A percentile compares a stretch with the other conserved stretches of the same genome.
These are phyloP conservation scores for Phytophthora brassicae DNA, from an alignment of 352 stramenopile genomes.

Conservation along the genomic window DNA sequence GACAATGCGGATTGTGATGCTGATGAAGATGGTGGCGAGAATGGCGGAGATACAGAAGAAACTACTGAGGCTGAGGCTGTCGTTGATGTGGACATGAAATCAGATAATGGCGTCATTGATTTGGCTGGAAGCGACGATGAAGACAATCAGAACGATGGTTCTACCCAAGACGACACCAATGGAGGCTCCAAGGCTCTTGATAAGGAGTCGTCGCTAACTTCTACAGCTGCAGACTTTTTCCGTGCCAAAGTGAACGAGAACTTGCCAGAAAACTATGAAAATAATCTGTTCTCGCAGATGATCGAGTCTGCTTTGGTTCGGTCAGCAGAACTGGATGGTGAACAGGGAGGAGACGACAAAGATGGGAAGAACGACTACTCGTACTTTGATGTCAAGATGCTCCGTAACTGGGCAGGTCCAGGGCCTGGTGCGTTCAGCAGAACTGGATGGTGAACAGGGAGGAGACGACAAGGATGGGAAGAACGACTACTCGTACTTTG, in stretches of 20 bases:
- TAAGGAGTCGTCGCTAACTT: conserved; percentile 32
- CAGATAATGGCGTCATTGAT: conserved; percentile 32
- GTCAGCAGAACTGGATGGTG: conserved; percentile 48
- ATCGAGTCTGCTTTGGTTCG: conserved; percentile 76
- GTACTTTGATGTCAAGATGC: conserved; percentile 83
- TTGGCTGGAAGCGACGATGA: conserved; percentile 26
- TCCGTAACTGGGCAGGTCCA: conserved; percentile 81
- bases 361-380: conserved; percentile 70
- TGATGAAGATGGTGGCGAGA: conserved; percentile 31
- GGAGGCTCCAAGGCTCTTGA: conserved; percentile 13
- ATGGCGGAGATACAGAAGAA: conserved; percentile 18
- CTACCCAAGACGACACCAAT: conserved; percentile 18
- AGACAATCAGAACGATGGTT: too few species aligned
- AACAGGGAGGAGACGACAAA: conserved; percentile 40
- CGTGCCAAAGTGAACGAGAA: conserved; percentile 46
- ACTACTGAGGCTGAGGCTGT: conserved; percentile 20
- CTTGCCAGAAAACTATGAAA: conserved; percentile 51
- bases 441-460: conserved; percentile 41
- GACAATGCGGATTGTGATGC: conserved; percentile 38
- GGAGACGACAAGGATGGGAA: conserved; percentile 41
- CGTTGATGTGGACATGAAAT: conserved; percentile 38
- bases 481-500: conserved; percentile 84
- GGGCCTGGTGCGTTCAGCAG: conserved; percentile 55
- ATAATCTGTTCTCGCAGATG: conserved; percentile 60
- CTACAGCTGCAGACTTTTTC: conserved; percentile 67